These are phyloP conservation scores for Trypanosoma lewisi DNA, from an alignment of 208 protist genomes.

Conservation along the genomic window DNA sequence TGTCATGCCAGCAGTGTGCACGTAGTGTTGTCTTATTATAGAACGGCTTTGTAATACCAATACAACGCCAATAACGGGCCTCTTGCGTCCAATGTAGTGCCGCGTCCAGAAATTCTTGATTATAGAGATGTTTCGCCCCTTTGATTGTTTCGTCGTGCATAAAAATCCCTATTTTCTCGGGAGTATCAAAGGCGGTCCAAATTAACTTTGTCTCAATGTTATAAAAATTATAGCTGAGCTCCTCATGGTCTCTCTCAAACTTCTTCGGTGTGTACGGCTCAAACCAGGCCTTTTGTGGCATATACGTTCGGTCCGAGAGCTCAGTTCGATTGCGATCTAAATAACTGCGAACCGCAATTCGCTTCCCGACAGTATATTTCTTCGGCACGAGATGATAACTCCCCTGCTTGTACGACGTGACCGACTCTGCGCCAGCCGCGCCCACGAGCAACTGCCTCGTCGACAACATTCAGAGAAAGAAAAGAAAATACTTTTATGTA, in stretches of 20 bases:
- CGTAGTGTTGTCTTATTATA: slow-evolving; percentile 80
- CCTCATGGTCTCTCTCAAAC: slow-evolving; percentile 61
- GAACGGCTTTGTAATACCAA: slow-evolving; percentile 90
- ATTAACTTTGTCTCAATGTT: slow-evolving; percentile 86
- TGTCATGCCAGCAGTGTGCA: slow-evolving; percentile 87
- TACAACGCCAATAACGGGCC: slow-evolving; percentile 87
- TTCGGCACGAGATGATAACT: slow-evolving; percentile 62
- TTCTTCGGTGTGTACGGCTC: slow-evolving; percentile 45
- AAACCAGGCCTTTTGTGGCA: slow-evolving; percentile 88
- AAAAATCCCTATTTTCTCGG: slow-evolving; percentile 81
- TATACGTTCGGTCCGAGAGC: slow-evolving; percentile 86
- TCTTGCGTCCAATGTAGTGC: slow-evolving; percentile 83
- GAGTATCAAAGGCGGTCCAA: slow-evolving; percentile 87
- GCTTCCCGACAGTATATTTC: slow-evolving; percentile 69
- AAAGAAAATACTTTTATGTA: too few species aligned
- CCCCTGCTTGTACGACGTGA: slow-evolving; percentile 49
- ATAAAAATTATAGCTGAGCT: slow-evolving; percentile 72
- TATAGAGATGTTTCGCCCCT: slow-evolving; percentile 70
- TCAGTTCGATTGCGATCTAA: slow-evolving; percentile 87
- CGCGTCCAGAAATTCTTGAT: slow-evolving; percentile 59
- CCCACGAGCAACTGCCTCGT: slow-evolving; percentile 3
- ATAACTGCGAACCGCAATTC: slow-evolving; percentile 82
- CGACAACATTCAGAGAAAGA: slow-evolving; percentile 15
- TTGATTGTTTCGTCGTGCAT: slow-evolving; percentile 86
- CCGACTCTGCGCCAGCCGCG: slow-evolving; percentile 6